Evolutionary conservation across 1,284 basidiomycete genomes (phyloP).

Genomic region (Cryptococcus sp.): DNA sequence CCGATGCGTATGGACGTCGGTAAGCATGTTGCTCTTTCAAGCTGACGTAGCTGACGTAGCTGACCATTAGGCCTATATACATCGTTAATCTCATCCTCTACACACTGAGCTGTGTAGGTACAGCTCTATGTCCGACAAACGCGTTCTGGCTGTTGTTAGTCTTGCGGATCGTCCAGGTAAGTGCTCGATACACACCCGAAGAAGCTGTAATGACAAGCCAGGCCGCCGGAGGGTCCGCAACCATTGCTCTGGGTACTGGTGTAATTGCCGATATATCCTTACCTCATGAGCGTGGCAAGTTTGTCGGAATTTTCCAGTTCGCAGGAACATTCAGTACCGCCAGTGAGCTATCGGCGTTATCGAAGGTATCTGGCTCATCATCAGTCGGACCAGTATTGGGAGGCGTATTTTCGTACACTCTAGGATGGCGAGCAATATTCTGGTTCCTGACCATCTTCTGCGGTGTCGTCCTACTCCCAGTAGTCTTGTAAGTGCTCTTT

Average conservation of each 20-base stretch:
- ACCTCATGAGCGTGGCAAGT: conserved; percentile 37
- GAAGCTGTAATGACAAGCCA: conserved; percentile 3
- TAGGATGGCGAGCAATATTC: conserved; percentile 40
- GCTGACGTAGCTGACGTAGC: neutral
- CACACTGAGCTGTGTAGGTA: conserved; percentile 29
- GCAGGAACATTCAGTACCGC: conserved; percentile 31
- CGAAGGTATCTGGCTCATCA: neutral
- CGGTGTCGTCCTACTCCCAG: conserved; percentile 24
- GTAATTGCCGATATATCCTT: conserved; percentile 36
- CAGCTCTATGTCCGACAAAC: conserved; percentile 35
- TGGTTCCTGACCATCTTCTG: conserved; percentile 40
- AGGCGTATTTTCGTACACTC: conserved; percentile 21
- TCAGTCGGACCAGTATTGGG: conserved; percentile 36
- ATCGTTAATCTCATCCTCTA: conserved; percentile 32
- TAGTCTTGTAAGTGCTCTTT: conserved; percentile 29
- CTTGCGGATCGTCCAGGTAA: conserved; percentile 31
- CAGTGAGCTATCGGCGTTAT: conserved; percentile 6
- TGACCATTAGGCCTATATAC: conserved; percentile 28
- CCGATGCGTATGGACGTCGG: conserved; percentile 34
- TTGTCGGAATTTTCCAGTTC: conserved; percentile 31
- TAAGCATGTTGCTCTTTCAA: neutral
- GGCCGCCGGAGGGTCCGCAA: conserved; percentile 32
- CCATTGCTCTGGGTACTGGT: conserved; percentile 37
- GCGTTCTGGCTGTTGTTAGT: conserved; percentile 39
- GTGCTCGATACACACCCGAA: too few species aligned